These are phyloP conservation scores for Trichoderma guizhouense DNA, from an alignment of 2,329 filamentous ascomycete genomes.

Conservation along the genomic window DNA sequence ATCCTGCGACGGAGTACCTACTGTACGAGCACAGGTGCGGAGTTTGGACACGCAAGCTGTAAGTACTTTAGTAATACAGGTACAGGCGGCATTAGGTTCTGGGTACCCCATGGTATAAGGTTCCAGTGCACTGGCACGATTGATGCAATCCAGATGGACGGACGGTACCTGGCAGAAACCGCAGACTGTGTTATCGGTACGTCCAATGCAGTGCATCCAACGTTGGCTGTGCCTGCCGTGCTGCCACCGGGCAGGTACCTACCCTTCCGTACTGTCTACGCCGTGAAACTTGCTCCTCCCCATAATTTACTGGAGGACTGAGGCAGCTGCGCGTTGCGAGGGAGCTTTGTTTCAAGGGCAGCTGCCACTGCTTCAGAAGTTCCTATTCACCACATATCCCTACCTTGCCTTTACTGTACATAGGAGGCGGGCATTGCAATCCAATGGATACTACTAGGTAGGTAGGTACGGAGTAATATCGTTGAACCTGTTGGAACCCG, in stretches of 20 bases:
- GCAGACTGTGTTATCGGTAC: not conserved
- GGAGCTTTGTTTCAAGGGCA: slow-evolving; percentile 15
- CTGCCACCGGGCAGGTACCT: not conserved
- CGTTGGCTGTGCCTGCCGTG: not conserved
- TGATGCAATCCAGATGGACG: not conserved
- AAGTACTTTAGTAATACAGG: not conserved
- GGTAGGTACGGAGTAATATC: not conserved
- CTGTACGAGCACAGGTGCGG: not conserved
- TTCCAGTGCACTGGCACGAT: not conserved
- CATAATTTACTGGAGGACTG: not conserved
- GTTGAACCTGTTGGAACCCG: not conserved
- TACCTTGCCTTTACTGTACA: not conserved
- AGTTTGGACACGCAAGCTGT: not conserved
- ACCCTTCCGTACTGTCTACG: not conserved
- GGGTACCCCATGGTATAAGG: not conserved
- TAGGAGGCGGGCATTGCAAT: not conserved
- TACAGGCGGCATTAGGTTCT: not conserved
- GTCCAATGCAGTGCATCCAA: not conserved
- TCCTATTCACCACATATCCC: not conserved
- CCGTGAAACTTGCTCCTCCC: not conserved
- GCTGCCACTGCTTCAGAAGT: slow-evolving; percentile 3
- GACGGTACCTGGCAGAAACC: not conserved
- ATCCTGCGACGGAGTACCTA: not conserved
- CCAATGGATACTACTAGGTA: not conserved
- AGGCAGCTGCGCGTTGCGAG: not conserved